Percentiles rank a stretch among this genome's conserved stretches.
phyloP scores from a whole-genome alignment of 768 basidiomycete species.

The Leucocoprinus birnbaumii region DNA sequence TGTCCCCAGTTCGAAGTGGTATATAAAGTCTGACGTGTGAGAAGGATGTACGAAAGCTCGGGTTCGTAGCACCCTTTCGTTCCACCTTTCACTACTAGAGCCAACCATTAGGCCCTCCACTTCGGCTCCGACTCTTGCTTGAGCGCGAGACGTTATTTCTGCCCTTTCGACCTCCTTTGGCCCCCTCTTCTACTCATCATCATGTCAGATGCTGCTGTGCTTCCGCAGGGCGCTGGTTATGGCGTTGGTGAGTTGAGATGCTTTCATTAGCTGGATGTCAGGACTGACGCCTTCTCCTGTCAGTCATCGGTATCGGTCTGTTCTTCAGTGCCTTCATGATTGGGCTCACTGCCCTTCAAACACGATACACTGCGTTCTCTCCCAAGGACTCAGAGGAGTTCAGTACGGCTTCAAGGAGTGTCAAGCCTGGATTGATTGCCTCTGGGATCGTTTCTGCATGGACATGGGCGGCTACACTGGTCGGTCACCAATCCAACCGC shows the following conservation, averaged over 20 bases:
- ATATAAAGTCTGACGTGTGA: too few species aligned
- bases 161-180: too few species aligned
- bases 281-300: not conserved
- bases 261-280: not conserved
- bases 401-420: conserved; percentile 74
- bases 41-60: too few species aligned
- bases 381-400: conserved; percentile 82
- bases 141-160: too few species aligned
- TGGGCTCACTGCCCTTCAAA: conserved; percentile 72
- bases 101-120: too few species aligned
- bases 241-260: conserved; percentile 59
- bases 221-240: conserved; percentile 85
- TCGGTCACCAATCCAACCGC: conserved; percentile 17
- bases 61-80: too few species aligned
- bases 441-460: conserved; percentile 91
- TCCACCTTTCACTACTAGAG: too few species aligned
- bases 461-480: conserved; percentile 85
- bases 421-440: conserved; percentile 91
- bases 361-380: conserved; percentile 80
- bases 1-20: too few species aligned
- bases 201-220: conserved; percentile 23
- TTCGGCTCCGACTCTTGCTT: too few species aligned
- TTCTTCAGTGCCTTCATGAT: conserved; percentile 87
- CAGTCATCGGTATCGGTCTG: conserved; percentile 64
- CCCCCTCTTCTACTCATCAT: too few species aligned